Percentiles rank a stretch among this genome's conserved stretches.
Conservation (phyloP, 768 basidiomycete genomes). For the Clitopilus hobsonii region DNA sequence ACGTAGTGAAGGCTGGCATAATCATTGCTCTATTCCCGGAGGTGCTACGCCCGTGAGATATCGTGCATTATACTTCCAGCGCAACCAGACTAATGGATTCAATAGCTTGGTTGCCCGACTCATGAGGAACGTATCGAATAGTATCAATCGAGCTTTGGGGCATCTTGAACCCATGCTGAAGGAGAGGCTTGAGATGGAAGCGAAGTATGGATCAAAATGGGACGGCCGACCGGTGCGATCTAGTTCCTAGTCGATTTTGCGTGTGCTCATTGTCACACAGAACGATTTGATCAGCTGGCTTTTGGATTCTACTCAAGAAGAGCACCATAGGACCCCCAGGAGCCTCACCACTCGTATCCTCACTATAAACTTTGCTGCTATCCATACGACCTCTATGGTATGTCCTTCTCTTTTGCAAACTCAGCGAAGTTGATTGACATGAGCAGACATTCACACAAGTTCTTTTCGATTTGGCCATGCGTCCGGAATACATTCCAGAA, state of each 20-base stretch:
- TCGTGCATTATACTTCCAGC: background rate
- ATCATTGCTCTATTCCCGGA: constrained; percentile 34
- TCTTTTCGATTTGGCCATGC: constrained; percentile 19
- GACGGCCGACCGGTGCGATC: constrained; percentile 24
- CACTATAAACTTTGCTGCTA: constrained; percentile 23
- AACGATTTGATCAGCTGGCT: constrained; percentile 25
- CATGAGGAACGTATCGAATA: constrained; percentile 14
- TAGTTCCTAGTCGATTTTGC: background rate
- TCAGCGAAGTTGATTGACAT: background rate
- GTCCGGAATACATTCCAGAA: constrained; percentile 17
- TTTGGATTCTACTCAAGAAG: constrained; percentile 18
- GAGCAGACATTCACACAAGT: constrained; percentile 17
- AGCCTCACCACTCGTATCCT: constrained; percentile 17
- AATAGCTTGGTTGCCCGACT: constrained; percentile 20
- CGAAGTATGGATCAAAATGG: constrained; percentile 29
- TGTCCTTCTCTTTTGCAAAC: background rate
- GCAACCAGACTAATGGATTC: background rate
- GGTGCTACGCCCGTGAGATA: constrained; percentile 38
- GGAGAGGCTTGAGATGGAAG: constrained; percentile 23
- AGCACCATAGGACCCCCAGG: constrained; percentile 10
- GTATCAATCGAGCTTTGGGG: constrained; percentile 17
- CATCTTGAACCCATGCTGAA: constrained; percentile 26
- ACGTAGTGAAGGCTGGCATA: constrained; percentile 25
- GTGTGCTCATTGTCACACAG: constrained; percentile 7
- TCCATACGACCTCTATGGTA: constrained; percentile 24